Conservation (phyloP, 2,329 filamentous ascomycete species). For the Salinomyces thailandicus region DNA sequence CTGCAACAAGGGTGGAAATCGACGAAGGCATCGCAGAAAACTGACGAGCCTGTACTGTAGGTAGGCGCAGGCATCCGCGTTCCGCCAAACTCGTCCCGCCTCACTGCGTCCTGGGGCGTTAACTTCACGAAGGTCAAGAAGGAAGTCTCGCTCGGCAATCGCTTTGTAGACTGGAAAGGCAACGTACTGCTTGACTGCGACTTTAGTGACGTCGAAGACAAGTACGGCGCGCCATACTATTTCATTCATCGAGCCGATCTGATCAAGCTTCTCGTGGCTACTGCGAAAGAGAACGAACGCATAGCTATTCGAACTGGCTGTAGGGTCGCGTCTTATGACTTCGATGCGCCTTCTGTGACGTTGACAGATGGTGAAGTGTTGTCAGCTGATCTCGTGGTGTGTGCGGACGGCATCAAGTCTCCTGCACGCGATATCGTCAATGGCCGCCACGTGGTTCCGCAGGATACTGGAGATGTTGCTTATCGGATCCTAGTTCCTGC, state of each 20-base stretch:
- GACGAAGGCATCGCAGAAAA: too few relatives aligned
- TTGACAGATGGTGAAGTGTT: constrained; percentile 12
- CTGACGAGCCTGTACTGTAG: too few relatives aligned
- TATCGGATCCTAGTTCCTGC: constrained; percentile 23
- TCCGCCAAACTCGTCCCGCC: constrained; percentile 26
- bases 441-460: constrained; percentile 15
- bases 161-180: constrained; percentile 24
- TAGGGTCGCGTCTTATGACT: constrained; percentile 19
- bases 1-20: neutral
- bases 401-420: constrained; percentile 25
- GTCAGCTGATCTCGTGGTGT: constrained; percentile 20
- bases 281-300: constrained; percentile 6
- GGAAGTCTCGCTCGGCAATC: constrained; percentile 18
- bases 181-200: constrained; percentile 16
- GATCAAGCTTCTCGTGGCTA: constrained; percentile 14
- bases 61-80: constrained; percentile 16
- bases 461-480: constrained; percentile 24
- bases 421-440: constrained; percentile 18
- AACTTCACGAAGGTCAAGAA: constrained; percentile 19
- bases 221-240: constrained; percentile 24
- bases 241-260: constrained; percentile 26
- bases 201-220: constrained; percentile 13
- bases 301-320: constrained; percentile 15
- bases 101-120: constrained; percentile 30
- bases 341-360: constrained; percentile 15